Evolutionary conservation across 2,329 filamentous ascomycete species (phyloP), one percentile per base, ranked within the genome.

Genomic region (Atkinsonella texensis): DNA sequence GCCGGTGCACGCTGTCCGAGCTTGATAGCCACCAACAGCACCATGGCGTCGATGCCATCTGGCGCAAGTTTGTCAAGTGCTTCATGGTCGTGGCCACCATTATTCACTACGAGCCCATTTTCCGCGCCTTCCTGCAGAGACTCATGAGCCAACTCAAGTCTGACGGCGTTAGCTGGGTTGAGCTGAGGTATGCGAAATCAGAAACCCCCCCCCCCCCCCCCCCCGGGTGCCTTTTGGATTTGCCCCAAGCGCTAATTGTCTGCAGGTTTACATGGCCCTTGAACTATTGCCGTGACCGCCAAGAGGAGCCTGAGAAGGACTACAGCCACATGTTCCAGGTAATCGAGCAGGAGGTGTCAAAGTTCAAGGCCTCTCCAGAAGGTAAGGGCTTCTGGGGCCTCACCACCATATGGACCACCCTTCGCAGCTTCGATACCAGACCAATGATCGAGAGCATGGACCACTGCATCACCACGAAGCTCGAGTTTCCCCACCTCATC

Each of bases 71-170:
- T 68, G 72, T 70, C 48, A 80, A 77, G 44, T 85, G 84, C 55
- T 95, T 96, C 67, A 69, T 76, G 2, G 79, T 91, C 4, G 75
- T 91, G 44, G 79, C 80, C 41, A 84, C 81, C 15, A 78, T 95
- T 49, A 75, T 95, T 47, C 87, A 85, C 68, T 95, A 96, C 68
- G 91, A 96, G 68, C 90, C 90, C 13, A 87, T 97, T 56, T 91
- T 87, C 69, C 81, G 89, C 23, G 73, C 74, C 17, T 94, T 89
- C 61, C 70, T 96, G 54, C 80, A 77, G 31, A 77, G 80, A 20
- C 74, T 96, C 59, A 80, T 95, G 66, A 71, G 71, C 47, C 76
- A 84, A 46, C 73, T 96, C 20, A 74, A 83, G n/a, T 80, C 80
- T 4, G 91, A 98, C 64, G 89, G 89, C 4, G 80, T 96, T 32